Percentiles rank a stretch among this genome's conserved stretches.
phyloP scores from a whole-genome alignment of 805 yeast species.

The Lipomyces yamadae region DNA sequence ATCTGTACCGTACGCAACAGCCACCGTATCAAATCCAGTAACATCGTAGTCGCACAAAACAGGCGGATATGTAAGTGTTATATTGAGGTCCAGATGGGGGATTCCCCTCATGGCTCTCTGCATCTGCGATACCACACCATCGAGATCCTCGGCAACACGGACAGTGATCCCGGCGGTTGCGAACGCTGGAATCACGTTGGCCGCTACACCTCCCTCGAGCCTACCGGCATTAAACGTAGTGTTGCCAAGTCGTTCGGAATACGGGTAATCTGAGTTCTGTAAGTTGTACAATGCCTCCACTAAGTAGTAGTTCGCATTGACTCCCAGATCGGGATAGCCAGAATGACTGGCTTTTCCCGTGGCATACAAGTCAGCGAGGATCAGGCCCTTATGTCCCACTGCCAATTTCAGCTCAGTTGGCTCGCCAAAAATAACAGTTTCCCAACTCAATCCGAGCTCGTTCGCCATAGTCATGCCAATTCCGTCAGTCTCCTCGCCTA shows the following conservation, averaged over 20 bases:
- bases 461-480: conserved; percentile 61
- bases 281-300: conserved; percentile 57
- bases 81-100: conserved; percentile 38
- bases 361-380: conserved; percentile 27
- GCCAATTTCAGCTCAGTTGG: conserved; percentile 74
- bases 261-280: conserved; percentile 54
- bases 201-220: conserved; percentile 66
- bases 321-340: conserved; percentile 72
- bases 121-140: conserved; percentile 49
- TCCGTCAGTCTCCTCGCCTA: conserved; percentile 75
- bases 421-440: conserved; percentile 70
- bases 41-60: conserved; percentile 63
- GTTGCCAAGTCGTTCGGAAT: conserved; percentile 59
- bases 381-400: conserved; percentile 61
- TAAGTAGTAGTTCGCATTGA: conserved; percentile 63
- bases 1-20: conserved; percentile 60
- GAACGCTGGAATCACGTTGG: conserved; percentile 65
- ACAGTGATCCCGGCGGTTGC: conserved; percentile 57
- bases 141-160: conserved; percentile 58
- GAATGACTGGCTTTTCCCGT: conserved; percentile 52
- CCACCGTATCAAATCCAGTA: conserved; percentile 63
- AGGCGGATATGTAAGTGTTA: conserved; percentile 37
- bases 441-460: conserved; percentile 55
- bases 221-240: conserved; percentile 66
- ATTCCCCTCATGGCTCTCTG: conserved; percentile 45